These are phyloP conservation scores for Magnolia changhungtana DNA, from an alignment of 164 flowering plant species.

Conservation along the genomic window DNA sequence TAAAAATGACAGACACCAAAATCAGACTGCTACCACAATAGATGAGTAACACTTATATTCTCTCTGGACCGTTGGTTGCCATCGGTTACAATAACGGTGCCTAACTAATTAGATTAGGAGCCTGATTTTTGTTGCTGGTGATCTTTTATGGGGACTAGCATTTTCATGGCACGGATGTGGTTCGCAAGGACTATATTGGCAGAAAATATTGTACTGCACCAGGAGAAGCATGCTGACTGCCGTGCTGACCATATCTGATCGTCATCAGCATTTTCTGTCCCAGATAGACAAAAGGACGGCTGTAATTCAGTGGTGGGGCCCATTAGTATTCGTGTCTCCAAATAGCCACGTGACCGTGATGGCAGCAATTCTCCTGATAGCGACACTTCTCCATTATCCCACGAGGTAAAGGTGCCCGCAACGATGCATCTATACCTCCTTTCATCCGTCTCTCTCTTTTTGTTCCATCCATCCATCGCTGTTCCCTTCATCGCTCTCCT, in stretches of 20 bases:
- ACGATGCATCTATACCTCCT: neutral
- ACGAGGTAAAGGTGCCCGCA: neutral
- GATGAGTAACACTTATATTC: too few species aligned
- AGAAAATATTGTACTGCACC: too few species aligned
- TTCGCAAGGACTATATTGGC: too few species aligned
- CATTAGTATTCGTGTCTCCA: neutral
- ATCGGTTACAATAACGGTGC: too few species aligned
- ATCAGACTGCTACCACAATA: too few species aligned
- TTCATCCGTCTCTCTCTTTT: neutral
- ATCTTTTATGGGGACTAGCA: too few species aligned
- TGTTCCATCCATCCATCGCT: neutral
- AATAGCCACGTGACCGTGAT: neutral
- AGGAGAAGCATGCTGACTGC: neutral
- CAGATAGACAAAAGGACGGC: neutral
- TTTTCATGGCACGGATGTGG: too few species aligned
- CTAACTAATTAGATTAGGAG: too few species aligned
- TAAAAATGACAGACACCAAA: too few species aligned
- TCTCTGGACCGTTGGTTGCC: too few species aligned
- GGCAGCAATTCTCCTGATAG: neutral
- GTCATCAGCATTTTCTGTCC: neutral
- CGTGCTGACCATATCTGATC: neutral
- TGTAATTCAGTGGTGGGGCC: neutral
- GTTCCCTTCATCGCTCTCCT: neutral
- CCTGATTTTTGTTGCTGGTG: too few species aligned
- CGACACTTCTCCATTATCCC: neutral